phyloP scores from a whole-genome alignment of 2,329 filamentous ascomycete genomes.

The Raffaelea ambrosiae region DNA sequence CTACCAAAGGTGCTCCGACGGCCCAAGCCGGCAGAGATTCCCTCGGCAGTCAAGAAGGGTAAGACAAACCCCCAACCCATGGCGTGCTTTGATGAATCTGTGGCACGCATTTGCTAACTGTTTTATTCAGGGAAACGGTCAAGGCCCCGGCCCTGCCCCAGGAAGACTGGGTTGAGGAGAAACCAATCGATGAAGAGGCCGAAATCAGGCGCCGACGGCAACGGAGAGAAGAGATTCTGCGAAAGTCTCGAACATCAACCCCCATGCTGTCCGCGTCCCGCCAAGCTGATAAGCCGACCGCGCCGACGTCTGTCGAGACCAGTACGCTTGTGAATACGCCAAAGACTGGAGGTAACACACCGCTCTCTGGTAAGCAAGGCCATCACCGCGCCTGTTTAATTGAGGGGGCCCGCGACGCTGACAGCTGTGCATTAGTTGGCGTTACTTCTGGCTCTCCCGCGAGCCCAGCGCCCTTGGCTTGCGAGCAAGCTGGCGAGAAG shows the following conservation, averaged over 20 bases:
- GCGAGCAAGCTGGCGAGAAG: conserved; percentile 23
- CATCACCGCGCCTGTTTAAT: neutral
- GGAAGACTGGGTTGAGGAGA: conserved; percentile 41
- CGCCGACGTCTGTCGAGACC: conserved; percentile 38
- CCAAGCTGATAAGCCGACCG: conserved; percentile 44
- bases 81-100: no score
- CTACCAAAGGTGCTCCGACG: conserved; percentile 50
- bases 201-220: conserved; percentile 79
- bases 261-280: conserved; percentile 70
- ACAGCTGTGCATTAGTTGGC: no score
- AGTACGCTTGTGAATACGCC: conserved; percentile 36
- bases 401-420: conserved; percentile 9
- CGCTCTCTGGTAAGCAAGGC: conserved; percentile 34
- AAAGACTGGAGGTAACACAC: conserved; percentile 30
- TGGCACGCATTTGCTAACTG: no score
- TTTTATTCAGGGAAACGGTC: no score
- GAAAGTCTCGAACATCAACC: conserved; percentile 68
- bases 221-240: conserved; percentile 74
- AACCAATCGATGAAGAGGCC: conserved; percentile 69
- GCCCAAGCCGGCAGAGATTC: conserved; percentile 20
- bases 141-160: conserved; percentile 17
- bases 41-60: neutral
- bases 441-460: conserved; percentile 25
- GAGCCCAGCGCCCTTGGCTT: conserved; percentile 28
- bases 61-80: neutral